These are phyloP conservation scores for Cyathus striatus DNA, from an alignment of 768 basidiomycete species.

Conservation along the genomic window DNA sequence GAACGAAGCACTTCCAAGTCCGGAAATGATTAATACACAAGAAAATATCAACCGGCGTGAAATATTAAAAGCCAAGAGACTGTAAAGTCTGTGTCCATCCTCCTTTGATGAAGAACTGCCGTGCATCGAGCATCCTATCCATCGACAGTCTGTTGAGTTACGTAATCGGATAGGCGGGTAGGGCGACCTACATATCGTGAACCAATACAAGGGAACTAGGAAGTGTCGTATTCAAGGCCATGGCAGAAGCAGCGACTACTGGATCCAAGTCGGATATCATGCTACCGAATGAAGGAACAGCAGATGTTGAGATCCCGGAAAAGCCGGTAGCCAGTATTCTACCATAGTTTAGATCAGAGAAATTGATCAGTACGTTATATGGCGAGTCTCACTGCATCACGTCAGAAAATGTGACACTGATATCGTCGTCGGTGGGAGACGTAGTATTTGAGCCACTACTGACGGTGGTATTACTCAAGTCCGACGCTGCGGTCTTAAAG, in stretches of 20 bases:
- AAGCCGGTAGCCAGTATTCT: slow-evolving; percentile 23
- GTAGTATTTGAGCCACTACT: slow-evolving; percentile 25
- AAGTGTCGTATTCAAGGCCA: slow-evolving; percentile 23
- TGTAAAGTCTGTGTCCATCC: slow-evolving; percentile 24
- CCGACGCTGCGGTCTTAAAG: slow-evolving; percentile 16
- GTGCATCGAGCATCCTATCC: slow-evolving; percentile 28
- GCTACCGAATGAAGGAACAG: slow-evolving; percentile 19
- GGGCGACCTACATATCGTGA: slow-evolving; percentile 24
- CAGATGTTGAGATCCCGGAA: slow-evolving; percentile 19
- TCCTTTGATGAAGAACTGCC: slow-evolving; percentile 25
- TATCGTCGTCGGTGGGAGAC: slow-evolving; percentile 27
- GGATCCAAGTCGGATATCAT: slow-evolving; percentile 23
- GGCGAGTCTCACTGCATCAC: slow-evolving; percentile 18
- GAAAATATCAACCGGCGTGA: slow-evolving; percentile 10
- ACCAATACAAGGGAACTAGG: slow-evolving; percentile 20
- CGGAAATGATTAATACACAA: no score
- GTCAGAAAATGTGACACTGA: slow-evolving; percentile 24
- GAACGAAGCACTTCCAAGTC: no score
- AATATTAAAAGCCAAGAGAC: slow-evolving; percentile 23
- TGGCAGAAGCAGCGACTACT: slow-evolving; percentile 15
- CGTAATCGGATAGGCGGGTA: no score
- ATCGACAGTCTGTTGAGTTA: no score
- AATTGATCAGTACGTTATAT: background rate
- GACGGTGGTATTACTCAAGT: slow-evolving; percentile 16
- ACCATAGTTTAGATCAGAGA: background rate